Conservation (phyloP, 768 basidiomycete genomes). For the Tulasnella sp. region DNA sequence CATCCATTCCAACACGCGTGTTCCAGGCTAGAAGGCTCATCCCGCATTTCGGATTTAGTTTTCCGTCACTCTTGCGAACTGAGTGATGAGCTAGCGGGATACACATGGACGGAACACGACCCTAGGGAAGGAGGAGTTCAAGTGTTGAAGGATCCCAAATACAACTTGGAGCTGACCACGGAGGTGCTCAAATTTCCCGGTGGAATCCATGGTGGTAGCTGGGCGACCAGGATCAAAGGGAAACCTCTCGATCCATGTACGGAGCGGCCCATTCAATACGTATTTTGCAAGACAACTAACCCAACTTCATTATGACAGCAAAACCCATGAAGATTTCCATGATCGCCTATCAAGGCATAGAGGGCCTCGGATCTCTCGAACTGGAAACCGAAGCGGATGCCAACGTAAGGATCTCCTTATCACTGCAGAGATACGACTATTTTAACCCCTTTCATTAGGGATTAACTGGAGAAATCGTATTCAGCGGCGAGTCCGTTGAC, state of each 20-base stretch:
- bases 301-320: slow-evolving; percentile 14
- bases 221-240: slow-evolving; percentile 77
- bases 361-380: slow-evolving; percentile 73
- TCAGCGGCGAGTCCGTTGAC: slow-evolving; percentile 64
- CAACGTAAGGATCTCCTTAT: slow-evolving; percentile 38
- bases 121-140: slow-evolving; percentile 77
- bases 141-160: slow-evolving; percentile 63
- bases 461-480: slow-evolving; percentile 39
- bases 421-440: background rate
- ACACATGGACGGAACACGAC: slow-evolving; percentile 85
- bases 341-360: slow-evolving; percentile 79
- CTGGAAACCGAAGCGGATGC: slow-evolving; percentile 68
- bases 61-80: slow-evolving; percentile 85
- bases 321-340: slow-evolving; percentile 55
- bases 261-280: slow-evolving; percentile 12
- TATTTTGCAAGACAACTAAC: background rate
- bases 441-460: slow-evolving; percentile 38
- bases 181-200: slow-evolving; percentile 79
- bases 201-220: slow-evolving; percentile 74
- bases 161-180: slow-evolving; percentile 78
- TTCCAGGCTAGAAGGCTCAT: background rate
- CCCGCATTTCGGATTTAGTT: background rate
- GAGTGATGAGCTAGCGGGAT: slow-evolving; percentile 63
- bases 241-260: slow-evolving; percentile 58
- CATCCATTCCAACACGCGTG: background rate